phyloP scores from a whole-genome alignment of 495 filamentous ascomycete genomes.

The Hamigera avellanea region DNA sequence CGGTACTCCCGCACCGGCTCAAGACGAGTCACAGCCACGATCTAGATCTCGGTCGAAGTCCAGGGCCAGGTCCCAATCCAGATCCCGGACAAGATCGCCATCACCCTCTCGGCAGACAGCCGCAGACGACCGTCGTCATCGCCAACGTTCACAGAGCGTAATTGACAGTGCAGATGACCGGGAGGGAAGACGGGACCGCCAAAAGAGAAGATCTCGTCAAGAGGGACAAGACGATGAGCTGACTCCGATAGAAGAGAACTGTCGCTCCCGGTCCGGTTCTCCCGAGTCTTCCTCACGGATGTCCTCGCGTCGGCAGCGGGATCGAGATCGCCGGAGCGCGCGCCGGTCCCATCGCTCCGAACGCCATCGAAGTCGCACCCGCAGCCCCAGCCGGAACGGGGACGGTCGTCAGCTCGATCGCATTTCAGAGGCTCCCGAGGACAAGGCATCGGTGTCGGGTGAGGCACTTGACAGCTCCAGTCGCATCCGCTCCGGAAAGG shows the following conservation, averaged over 20 bases:
- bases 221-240: conserved; percentile 37
- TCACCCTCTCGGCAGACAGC: conserved; percentile 36
- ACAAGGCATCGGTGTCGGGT: conserved; percentile 6
- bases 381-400: conserved; percentile 16
- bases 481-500: conserved; percentile 22
- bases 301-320: conserved; percentile 38
- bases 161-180: conserved; percentile 36
- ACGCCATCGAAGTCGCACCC: conserved; percentile 36
- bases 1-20: conserved; percentile 10
- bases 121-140: conserved; percentile 40
- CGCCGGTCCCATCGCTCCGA: neutral
- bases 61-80: conserved; percentile 20
- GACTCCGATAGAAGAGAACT: conserved; percentile 24
- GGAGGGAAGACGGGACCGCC: conserved; percentile 34
- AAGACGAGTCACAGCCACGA: conserved; percentile 15
- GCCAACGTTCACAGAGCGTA: conserved; percentile 43
- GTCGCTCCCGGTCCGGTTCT: conserved; percentile 40
- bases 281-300: conserved; percentile 34
- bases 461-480: conserved; percentile 7
- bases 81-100: conserved; percentile 21
- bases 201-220: conserved; percentile 31
- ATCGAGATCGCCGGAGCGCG: conserved; percentile 11
- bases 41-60: conserved; percentile 23
- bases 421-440: conserved; percentile 9
- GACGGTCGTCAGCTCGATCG: conserved; percentile 16